Conservation (phyloP, 2,329 filamentous ascomycete species). For the Alternaria metachromatica region DNA sequence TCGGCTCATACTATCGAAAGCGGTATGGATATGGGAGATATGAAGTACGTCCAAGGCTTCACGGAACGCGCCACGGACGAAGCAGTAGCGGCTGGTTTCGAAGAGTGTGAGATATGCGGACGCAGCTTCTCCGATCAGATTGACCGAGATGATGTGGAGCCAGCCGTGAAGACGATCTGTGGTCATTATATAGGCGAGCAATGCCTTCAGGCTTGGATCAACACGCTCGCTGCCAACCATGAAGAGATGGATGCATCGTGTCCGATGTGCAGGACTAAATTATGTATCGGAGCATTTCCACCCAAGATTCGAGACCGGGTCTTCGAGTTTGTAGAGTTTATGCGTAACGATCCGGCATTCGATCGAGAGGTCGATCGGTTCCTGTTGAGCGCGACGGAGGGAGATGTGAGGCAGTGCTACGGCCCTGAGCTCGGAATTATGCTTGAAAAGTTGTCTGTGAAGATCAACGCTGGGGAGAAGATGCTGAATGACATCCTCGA, state of each 20-base stretch:
- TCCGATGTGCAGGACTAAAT: background rate
- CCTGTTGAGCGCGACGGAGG: background rate
- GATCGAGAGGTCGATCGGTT: background rate
- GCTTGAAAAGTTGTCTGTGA: background rate
- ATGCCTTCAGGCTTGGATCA: background rate
- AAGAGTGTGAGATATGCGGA: background rate
- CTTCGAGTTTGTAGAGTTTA: background rate
- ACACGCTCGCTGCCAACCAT: background rate
- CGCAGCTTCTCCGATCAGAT: background rate
- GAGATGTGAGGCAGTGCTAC: background rate
- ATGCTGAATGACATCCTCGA: background rate
- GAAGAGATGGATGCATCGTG: background rate
- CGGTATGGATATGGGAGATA: background rate
- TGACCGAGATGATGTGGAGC: background rate
- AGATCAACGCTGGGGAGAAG: background rate
- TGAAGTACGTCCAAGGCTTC: background rate
- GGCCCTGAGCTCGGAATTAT: background rate
- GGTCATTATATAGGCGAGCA: background rate
- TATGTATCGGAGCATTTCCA: background rate
- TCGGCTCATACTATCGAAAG: background rate
- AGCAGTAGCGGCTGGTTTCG: background rate
- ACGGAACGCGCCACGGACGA: background rate
- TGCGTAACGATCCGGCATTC: background rate
- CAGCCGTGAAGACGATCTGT: background rate
- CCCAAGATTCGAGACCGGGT: background rate